Base-by-base conservation (phyloP, 768 basidiomycete species). In the Tricholoma flavovirens region DNA sequence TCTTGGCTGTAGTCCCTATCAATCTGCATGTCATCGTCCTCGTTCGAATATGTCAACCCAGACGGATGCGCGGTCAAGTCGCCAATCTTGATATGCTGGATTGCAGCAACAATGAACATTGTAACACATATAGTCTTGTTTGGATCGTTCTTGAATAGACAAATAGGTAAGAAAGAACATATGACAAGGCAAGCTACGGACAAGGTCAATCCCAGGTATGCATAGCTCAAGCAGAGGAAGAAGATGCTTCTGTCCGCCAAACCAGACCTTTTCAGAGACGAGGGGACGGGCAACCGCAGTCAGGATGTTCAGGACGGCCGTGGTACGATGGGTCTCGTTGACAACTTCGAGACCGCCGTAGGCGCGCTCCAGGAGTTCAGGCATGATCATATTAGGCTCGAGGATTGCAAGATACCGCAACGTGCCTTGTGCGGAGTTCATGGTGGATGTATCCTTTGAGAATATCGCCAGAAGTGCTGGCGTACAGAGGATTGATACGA, bases 251-350 rank as follows among this genome's bases (percentile, higher is more conserved):
- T 93, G 93, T 0, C 96, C 95, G 7, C 85, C 83, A 4, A 89
- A 75, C 87, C 92, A 97, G 26, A 88, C 65, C 22, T 75, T 81
- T 65, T 94, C 89, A 3, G 83, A 84, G 2, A 90, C 82, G 15
- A 98, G 70, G 9, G 92, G 86, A 4, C 86, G 78, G 15, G 90
- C 76, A 24, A 94, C 83, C 2, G 83, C 86, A 17, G 88, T 82
- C 26, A 98, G 79, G 68, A 90, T 88, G 51, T 87, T 90, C 45
- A 98, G 77, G 9, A 93, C 91, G 1, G 95, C 90, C 2, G 93
- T 93, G 4, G 95, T 97, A 38, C 95, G 77, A 67, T 97, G 93
- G 0, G 96, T 98, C 77, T 98, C 95, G 60, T 95, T 94, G 15
- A 98, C 82, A 10, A 87, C 86, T 67, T 97, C 93, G n/a, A 98